Conservation (phyloP, 2,329 filamentous ascomycete species). For the Rugonectria rugulosa region DNA sequence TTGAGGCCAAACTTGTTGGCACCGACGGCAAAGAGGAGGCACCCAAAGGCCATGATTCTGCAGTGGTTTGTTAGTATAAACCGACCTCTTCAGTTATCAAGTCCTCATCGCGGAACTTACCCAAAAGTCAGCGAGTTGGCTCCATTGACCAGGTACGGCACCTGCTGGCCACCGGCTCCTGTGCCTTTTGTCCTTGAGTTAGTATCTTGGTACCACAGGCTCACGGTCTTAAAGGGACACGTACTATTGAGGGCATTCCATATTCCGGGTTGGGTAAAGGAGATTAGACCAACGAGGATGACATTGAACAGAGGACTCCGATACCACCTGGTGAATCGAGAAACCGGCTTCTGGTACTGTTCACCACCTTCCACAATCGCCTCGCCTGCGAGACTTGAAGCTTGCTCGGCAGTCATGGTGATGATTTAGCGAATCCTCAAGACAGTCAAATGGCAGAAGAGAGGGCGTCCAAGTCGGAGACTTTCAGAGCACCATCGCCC, state of each 20-base stretch:
- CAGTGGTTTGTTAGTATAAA: neutral
- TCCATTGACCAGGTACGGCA: conserved; percentile 52
- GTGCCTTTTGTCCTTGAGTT: conserved; percentile 40
- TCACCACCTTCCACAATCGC: neutral
- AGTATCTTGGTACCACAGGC: neutral
- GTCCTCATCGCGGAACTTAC: no score
- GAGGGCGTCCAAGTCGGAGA: neutral
- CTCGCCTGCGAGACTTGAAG: neutral
- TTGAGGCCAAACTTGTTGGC: conserved; percentile 58
- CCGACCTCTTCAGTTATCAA: no score
- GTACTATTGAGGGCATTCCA: conserved; percentile 63
- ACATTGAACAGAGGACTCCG: conserved; percentile 56
- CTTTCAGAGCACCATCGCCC: neutral
- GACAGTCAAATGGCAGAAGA: neutral
- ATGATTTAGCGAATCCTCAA: neutral
- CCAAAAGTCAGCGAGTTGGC: conserved; percentile 36
- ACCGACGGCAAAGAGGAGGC: conserved; percentile 51
- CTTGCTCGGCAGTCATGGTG: neutral
- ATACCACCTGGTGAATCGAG: conserved; percentile 34
- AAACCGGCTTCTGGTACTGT: conserved; percentile 1
- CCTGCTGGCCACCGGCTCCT: conserved; percentile 60
- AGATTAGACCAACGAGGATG: conserved; percentile 59
- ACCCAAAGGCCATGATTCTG: conserved; percentile 55
- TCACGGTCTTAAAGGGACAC: no score
- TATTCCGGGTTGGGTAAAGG: conserved; percentile 58